These are phyloP conservation scores for Collariella sp. DNA, from an alignment of 495 filamentous ascomycete genomes.

Conservation along the genomic window DNA sequence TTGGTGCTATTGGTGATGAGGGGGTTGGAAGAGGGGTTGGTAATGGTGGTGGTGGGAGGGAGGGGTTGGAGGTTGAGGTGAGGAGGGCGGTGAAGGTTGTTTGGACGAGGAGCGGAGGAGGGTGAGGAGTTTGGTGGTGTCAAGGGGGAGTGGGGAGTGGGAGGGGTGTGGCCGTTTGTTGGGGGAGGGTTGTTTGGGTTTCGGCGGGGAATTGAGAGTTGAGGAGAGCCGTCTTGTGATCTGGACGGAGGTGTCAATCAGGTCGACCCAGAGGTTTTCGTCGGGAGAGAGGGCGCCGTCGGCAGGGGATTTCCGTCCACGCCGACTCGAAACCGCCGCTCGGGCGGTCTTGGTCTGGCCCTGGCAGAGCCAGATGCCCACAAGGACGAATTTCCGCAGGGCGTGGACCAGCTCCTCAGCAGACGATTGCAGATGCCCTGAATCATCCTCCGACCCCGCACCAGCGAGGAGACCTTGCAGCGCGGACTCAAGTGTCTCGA, in stretches of 20 bases:
- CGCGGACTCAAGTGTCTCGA: constrained; percentile 69
- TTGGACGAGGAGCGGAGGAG: constrained; percentile 74
- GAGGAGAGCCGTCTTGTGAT: constrained; percentile 55
- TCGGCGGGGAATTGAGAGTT: constrained; percentile 21
- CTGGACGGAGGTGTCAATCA: constrained; percentile 76
- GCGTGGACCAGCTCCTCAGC: constrained; percentile 60
- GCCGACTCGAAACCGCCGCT: constrained; percentile 19
- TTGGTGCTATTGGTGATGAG: not conserved
- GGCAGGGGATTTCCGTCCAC: constrained; percentile 40
- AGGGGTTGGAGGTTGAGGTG: constrained; percentile 48
- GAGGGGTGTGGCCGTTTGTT: constrained; percentile 20
- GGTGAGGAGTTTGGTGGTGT: constrained; percentile 50
- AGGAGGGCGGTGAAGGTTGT: constrained; percentile 85
- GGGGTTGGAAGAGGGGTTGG: constrained; percentile 22
- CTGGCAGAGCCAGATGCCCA: constrained; percentile 94
- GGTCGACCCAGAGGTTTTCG: constrained; percentile 81
- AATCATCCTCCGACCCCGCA: constrained; percentile 38
- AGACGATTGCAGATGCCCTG: constrained; percentile 38
- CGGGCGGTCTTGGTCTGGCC: constrained; percentile 63
- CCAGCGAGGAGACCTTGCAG: constrained; percentile 62
- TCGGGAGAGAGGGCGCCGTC: constrained; percentile 62
- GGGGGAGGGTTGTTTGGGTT: not conserved
- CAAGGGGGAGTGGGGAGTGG: constrained; percentile 22
- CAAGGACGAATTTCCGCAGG: constrained; percentile 77
- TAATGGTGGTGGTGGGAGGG: constrained; percentile 59